Evolutionary conservation across 257 asterid genomes (phyloP).

Genomic region (Ajuga chamaepitys): DNA sequence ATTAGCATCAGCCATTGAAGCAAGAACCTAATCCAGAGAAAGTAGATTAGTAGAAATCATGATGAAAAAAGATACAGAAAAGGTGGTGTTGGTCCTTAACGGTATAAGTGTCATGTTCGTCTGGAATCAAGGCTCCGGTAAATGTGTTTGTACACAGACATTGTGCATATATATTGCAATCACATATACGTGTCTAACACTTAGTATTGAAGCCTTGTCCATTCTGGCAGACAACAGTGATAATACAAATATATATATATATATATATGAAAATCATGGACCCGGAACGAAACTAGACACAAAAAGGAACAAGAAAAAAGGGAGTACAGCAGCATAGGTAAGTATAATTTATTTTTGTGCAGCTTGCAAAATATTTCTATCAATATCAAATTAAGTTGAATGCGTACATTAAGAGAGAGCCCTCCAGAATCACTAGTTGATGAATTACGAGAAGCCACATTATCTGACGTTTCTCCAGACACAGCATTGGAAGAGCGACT

Average conservation of each 20-base stretch:
- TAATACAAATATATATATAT: not conserved
- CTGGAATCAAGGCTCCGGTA: constrained; percentile 11
- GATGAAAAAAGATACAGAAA: not conserved
- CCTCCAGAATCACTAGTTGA: constrained; percentile 62
- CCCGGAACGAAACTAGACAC: constrained; percentile 9
- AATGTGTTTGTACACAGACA: not conserved
- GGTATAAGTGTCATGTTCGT: constrained; percentile 7
- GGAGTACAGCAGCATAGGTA: not conserved
- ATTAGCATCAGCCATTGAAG: constrained; percentile 88
- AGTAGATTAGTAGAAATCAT: constrained; percentile 15
- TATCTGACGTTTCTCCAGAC: constrained; percentile 45
- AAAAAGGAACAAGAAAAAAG: constrained; percentile 14
- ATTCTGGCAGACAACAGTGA: constrained; percentile 9
- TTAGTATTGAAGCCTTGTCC: constrained; percentile 12
- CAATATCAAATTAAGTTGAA: constrained; percentile 6
- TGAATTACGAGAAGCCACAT: constrained; percentile 51
- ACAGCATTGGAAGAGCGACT: constrained; percentile 39
- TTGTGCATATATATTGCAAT: not conserved
- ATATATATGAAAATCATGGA: not conserved
- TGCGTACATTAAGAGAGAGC: constrained; percentile 69
- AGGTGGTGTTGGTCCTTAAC: not conserved
- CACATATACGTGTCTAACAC: not conserved
- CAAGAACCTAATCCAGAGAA: constrained; percentile 54
- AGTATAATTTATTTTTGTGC: not conserved
- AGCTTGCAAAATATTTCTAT: constrained; percentile 7